Base-by-base conservation (phyloP, 73 alveolate species). In the Blepharisma japonicum region DNA sequence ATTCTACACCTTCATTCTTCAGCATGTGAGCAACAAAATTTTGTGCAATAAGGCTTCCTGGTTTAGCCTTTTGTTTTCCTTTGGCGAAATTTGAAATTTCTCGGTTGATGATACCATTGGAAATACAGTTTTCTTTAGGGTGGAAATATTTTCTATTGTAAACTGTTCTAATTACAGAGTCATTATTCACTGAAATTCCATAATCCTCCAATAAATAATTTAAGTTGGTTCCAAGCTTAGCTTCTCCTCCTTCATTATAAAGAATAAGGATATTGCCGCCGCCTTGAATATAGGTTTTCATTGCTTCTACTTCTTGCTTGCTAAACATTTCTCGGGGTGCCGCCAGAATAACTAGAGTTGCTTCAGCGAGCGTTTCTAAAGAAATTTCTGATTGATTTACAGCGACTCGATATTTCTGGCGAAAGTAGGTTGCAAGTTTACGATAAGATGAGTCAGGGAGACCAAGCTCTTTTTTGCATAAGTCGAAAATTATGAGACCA, bases 241-340 rank as follows among this genome's bases (percentile, higher is more conserved):
- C 55, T 74, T 91, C 99, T 54, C 99, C 99, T 45, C 98, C 98
- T 81, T 95, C 99, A n/a, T 91, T 89, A 68, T 79, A 80, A 56
- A 91, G 49, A 45, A 95, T 74, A 71, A 95, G 56, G 18, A 89
- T 77, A 81, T 86, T 89, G 47, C 98, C 97, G 54, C 99, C 99
- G 67, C 86, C 87, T 45, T 87, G 94, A n/a, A 93, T 66, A 85
- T 93, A 94, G 68, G 79, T 77, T 85, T 91, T 86, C 9, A 94
- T 83, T 39, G 92, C 87, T 7, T 90, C 86, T 55, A 94, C 72
- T 82, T 94, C 99, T 80, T 81, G 82, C 23, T 85, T 79, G 27
- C 76, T 71, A 46, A 67, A 85, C 68, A 78, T 83, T 14, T 68
- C 89, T 71, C 89, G 81, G 3, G 92, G 87, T 27, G 85, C 89